A percentile compares a stretch with the other conserved stretches of the same genome.
These are phyloP conservation scores for Dactylellina drechsleri DNA, from an alignment of 2,329 filamentous ascomycete species.

Conservation along the genomic window DNA sequence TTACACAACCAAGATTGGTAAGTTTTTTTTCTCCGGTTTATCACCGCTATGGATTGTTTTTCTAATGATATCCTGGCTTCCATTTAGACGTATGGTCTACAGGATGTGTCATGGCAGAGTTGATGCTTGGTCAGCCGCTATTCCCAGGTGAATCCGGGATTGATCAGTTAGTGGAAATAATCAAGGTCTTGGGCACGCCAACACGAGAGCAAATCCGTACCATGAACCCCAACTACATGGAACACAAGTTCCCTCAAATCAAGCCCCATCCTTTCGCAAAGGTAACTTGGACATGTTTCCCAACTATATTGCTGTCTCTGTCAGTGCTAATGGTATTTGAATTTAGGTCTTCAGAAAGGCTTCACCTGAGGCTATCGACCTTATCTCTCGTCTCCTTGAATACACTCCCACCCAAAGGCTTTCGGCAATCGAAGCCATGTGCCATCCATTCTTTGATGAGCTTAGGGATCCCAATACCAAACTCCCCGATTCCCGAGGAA, in stretches of 20 bases:
- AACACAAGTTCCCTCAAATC: conserved; percentile 99
- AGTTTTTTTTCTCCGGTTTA: conserved; percentile 60
- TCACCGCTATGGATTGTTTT: conserved; percentile 20
- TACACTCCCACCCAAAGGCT: conserved; percentile 97
- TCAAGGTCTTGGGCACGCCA: conserved; percentile 96
- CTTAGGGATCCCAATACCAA: conserved; percentile 89
- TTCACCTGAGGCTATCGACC: conserved; percentile 87
- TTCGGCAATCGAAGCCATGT: conserved; percentile 94
- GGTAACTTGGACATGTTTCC: conserved; percentile 62
- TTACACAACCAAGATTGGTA: conserved; percentile 99
- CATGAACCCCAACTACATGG: conserved; percentile 99
- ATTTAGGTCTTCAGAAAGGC: conserved; percentile 91
- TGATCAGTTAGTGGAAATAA: conserved; percentile 98
- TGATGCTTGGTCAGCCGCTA: conserved; percentile 97
- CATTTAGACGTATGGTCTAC: conserved; percentile 95
- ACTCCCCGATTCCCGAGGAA: conserved; percentile 92
- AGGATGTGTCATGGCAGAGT: conserved; percentile 97
- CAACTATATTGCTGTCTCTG: conserved; percentile 5
- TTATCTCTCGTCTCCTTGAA: conserved; percentile 92
- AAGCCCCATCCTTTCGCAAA: conserved; percentile 99
- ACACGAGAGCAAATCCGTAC: conserved; percentile 98
- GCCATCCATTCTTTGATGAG: conserved; percentile 98
- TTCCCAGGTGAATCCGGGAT: conserved; percentile 99
- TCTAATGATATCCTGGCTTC: conserved; percentile 29
- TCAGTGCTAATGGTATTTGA: conserved; percentile 1